A percentile compares a stretch with the other conserved stretches of the same genome.
Evolutionary conservation across 2,329 filamentous ascomycete genomes (phyloP).

Genomic region (Stachybotrys chlorohalonatus): DNA sequence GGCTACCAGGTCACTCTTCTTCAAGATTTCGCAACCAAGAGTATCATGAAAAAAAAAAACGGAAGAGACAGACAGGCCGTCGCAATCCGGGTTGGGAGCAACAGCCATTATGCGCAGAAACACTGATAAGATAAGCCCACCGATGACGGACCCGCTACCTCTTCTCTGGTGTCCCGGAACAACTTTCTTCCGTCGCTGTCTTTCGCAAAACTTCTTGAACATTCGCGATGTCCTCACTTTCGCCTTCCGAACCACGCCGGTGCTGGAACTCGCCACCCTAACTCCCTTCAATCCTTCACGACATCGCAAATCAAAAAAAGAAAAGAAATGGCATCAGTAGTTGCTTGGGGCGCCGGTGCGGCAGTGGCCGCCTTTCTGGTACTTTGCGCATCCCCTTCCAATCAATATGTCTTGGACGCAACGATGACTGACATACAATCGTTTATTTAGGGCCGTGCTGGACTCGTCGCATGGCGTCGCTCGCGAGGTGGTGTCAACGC

Average conservation of each 20-base stretch:
- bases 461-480: conserved; percentile 78
- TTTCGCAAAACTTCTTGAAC: not conserved
- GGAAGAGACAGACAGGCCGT: too few species aligned
- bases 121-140: not conserved
- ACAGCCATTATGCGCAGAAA: too few species aligned
- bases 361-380: conserved; percentile 45
- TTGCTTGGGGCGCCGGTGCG: conserved; percentile 37
- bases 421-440: not conserved
- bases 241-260: not conserved
- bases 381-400: conserved; percentile 9
- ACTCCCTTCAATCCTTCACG: not conserved
- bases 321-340: conserved; percentile 31
- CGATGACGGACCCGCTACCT: not conserved
- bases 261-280: not conserved
- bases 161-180: not conserved
- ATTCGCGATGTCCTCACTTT: not conserved
- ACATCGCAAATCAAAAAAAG: not conserved
- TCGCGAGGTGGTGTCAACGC: conserved; percentile 70
- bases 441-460: conserved; percentile 68
- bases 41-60: too few species aligned
- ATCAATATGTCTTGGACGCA: not conserved
- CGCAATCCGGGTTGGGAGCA: too few species aligned
- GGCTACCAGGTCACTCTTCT: too few species aligned
- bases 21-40: too few species aligned
- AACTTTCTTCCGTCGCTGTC: not conserved